Evolutionary conservation across 139 green algal species (phyloP), one percentile per base, ranked within the genome.

Genomic region (Auxenochlorella pyrenoidosa): DNA sequence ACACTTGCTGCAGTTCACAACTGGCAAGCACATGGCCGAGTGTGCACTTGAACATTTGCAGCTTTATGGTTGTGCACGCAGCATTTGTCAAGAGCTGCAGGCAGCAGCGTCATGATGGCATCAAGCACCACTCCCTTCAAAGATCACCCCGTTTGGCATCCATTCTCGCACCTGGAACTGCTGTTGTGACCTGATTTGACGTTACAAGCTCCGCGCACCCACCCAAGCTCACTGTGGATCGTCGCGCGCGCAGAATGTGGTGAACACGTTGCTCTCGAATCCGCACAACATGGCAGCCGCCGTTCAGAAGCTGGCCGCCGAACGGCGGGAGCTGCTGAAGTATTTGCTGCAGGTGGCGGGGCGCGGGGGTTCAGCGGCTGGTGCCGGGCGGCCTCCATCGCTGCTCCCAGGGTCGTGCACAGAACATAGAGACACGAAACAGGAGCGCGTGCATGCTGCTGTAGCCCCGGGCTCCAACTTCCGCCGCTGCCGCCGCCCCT

Each of bases 301-400:
- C 43, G 51, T 47, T 10, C 75, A 81, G 12, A 47, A 59, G 32
- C 28, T 81, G 3, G 43, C 75, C 43, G 75, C 59, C 28, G 75
- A 81, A 43, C 28, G 75, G 28, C 41, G 75, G 43, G 75, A 47
- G 75, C 75, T 81, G 26, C 75, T 81, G 1, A 81, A 81, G 75
- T 81, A 41, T 34, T 21, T 81, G 28, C 43, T 81, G 75, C 44
- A 81, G 43, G 75, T 81, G 13, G 75, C 13, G 73, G 41, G 40
- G 73, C 22, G 70, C 70, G 34, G 40, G 70, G 63, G 63, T 34
- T 43, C 5, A n/a, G 34, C 8, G 34, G 16, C 15, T 24, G 18
- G 32, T n/a, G 10, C 28, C 21, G 13, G 32, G 66, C 5, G 66
- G 32, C 66, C 13, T 41, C 34, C 6, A 32, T 0, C 38, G n/a